Conservation (phyloP, 129 eudicot genomes). For the Tagetes erecta region DNA sequence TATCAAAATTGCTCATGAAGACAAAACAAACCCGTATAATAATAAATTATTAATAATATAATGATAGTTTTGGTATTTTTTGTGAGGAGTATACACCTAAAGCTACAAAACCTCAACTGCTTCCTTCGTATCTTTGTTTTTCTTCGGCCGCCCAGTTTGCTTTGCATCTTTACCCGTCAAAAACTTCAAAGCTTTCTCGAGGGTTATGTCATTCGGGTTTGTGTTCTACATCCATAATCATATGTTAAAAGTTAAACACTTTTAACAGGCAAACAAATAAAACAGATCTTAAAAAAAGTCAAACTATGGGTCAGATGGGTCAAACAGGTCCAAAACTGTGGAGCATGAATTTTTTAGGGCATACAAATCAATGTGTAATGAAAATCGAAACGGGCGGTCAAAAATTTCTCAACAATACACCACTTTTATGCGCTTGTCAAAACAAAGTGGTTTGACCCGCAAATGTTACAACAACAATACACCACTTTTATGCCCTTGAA, state of each 20-base stretch:
- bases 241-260: background rate
- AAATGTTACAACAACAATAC: background rate
- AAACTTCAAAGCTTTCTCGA: constrained; percentile 74
- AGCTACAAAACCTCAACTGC: constrained; percentile 41
- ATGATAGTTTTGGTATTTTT: background rate
- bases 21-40: constrained; percentile 10
- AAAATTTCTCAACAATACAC: background rate
- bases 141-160: constrained; percentile 72
- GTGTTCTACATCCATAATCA: constrained; percentile 47
- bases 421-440: background rate
- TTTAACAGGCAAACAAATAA: background rate
- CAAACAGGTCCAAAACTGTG: background rate
- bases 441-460: background rate
- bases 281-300: background rate
- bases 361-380: background rate
- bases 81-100: background rate
- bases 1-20: background rate
- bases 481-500: background rate
- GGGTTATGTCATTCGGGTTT: constrained; percentile 52
- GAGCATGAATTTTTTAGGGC: background rate
- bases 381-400: background rate
- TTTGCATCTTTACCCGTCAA: constrained; percentile 67
- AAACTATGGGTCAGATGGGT: constrained; percentile 1
- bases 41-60: constrained; percentile 15
- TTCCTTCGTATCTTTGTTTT: constrained; percentile 35